These are phyloP conservation scores for Castanea sativa DNA, from an alignment of 306 rosid genomes.

Conservation along the genomic window DNA sequence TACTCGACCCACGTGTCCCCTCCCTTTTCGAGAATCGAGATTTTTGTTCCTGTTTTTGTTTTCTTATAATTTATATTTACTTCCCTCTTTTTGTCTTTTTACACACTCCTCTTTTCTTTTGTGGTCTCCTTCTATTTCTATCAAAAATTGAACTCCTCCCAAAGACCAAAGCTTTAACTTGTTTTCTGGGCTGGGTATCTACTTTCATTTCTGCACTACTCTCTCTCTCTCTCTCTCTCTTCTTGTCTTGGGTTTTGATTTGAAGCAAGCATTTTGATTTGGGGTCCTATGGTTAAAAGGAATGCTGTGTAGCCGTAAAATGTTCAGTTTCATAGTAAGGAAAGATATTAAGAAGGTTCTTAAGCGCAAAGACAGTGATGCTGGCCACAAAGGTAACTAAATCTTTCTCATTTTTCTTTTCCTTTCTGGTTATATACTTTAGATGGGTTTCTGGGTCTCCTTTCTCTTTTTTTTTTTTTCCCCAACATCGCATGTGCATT, in stretches of 20 bases:
- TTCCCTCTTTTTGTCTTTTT: too few species aligned
- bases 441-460: conserved; percentile 4
- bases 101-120: not conserved
- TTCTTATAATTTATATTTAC: too few species aligned
- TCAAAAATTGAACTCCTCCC: not conserved
- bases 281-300: not conserved
- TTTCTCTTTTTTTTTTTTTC: not conserved
- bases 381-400: conserved; percentile 71
- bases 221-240: not conserved
- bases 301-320: conserved; percentile 26
- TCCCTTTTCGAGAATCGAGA: too few species aligned
- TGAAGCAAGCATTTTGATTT: conserved; percentile 3
- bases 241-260: conserved; percentile 12
- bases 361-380: conserved; percentile 96
- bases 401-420: not conserved
- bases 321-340: conserved; percentile 62
- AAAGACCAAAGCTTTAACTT: not conserved
- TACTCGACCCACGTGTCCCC: too few species aligned
- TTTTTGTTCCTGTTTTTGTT: too few species aligned
- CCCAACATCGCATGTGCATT: not conserved
- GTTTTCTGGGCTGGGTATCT: not conserved
- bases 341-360: conserved; percentile 86
- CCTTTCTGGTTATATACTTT: not conserved
- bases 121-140: not conserved
- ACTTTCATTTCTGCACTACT: not conserved